phyloP scores from a whole-genome alignment of 176 grass and related monocot genomes.

The Chrysopogon serrulatus region DNA sequence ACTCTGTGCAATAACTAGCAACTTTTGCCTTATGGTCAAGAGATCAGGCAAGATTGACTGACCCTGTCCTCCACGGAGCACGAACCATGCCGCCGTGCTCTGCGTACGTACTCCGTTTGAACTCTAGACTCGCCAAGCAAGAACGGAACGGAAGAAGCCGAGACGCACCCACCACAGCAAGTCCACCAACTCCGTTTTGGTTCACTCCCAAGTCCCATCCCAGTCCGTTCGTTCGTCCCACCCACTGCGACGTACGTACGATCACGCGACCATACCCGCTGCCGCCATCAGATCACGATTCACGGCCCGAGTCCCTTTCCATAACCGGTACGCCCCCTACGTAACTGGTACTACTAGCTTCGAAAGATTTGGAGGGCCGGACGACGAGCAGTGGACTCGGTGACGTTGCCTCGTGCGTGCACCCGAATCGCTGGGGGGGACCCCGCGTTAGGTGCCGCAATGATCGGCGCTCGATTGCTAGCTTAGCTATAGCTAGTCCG shows the following conservation, averaged over 20 bases:
- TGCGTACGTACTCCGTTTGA: neutral
- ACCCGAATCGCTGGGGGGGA: neutral
- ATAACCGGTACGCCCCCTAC: constrained; percentile 22
- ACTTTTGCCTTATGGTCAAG: neutral
- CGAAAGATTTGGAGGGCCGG: neutral
- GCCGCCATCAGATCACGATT: no score
- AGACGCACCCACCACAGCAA: neutral
- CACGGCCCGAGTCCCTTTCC: constrained; percentile 39
- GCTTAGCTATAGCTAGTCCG: neutral
- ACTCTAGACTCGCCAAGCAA: neutral
- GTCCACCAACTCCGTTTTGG: neutral
- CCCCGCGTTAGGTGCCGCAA: constrained; percentile 29
- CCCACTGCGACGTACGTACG: constrained; percentile 23
- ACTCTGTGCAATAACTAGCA: neutral
- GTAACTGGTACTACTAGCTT: neutral
- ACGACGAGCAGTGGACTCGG: neutral
- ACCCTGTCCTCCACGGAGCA: neutral
- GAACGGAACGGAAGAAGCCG: neutral
- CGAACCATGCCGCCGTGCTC: no score
- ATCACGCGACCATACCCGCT: neutral
- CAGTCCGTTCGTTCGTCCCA: neutral
- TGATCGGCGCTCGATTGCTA: constrained; percentile 33
- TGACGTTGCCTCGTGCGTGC: constrained; percentile 11
- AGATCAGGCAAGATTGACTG: neutral
- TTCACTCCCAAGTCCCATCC: constrained; percentile 3